Base-by-base conservation (phyloP, 371 early-diverging fungal genomes). In the Apophysomyces ossiformis region DNA sequence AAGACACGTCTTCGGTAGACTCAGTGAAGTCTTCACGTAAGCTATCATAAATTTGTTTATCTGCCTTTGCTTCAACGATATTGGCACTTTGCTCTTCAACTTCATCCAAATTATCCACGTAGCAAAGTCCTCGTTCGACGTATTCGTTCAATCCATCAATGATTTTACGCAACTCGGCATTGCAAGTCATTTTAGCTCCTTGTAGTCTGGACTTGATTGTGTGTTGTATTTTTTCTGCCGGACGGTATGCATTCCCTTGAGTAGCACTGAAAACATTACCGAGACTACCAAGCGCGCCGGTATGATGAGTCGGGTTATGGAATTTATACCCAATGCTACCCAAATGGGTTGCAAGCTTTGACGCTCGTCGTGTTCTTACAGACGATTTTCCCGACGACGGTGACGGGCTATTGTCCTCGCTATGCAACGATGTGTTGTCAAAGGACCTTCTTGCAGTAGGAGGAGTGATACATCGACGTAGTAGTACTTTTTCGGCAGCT, bases 91-190 rank as follows among this genome's bases (percentile, higher is more conserved):
- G 68, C 60, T 77, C 74, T 12, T 71, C 43, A 13, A 72, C 57
- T 43, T 69, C 68, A 57, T 77, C 74, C 56, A 73, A 62, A 57
- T 85, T 79, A 61, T 86, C 85, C 1, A 85, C 87, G 65, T 86
- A 89, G 36, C 85, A 85, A 58, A 91, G 68, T 1, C 86, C 85
- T 21, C 79, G 79, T 67, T 93, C 92, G 2, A 90, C 91, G 62
- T 83, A 88, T 50, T 89, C 87, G 61, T 88, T 88, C 37, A 93
- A 71, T 13, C 89, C 92, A 43, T 87, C 80, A 45, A 93, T 86
- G 64, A 92, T 86, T 32, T 86, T 75, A 36, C 86, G 75, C 0
- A 91, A 67, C 37, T 79, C 79, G 37, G 78, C 80, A 54, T 83
- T 68, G 60, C 84, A 83, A 0, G 74, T 74, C 35, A 68, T 72